Percentiles rank a stretch among this genome's conserved stretches.
Conservation (phyloP, 352 stramenopile species). For the Thalassiosira mediterranea region DNA sequence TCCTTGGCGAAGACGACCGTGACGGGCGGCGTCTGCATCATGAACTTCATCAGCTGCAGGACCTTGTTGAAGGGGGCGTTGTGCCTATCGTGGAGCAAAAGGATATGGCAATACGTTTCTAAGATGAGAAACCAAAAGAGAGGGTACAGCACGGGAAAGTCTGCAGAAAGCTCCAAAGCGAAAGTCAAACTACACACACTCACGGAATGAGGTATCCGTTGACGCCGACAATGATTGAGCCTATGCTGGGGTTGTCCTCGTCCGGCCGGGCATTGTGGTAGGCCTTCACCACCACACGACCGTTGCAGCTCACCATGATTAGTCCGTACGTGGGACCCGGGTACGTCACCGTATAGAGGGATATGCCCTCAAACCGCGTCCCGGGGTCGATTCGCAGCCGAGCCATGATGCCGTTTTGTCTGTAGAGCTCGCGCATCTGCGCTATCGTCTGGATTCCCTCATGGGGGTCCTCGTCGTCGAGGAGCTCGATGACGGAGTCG, state of each 20-base stretch:
- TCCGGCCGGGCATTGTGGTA: not conserved
- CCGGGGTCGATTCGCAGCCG: constrained; percentile 1
- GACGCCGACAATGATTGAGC: constrained; percentile 55
- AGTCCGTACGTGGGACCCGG: constrained; percentile 47
- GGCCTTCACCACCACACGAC: constrained; percentile 41
- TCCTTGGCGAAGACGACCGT: constrained; percentile 1
- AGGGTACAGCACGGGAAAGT: too few relatives aligned
- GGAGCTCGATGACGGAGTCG: constrained; percentile 13
- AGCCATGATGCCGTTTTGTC: constrained; percentile 3
- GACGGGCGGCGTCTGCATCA: not conserved
- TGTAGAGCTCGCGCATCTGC: constrained; percentile 18
- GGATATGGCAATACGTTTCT: too few relatives aligned
- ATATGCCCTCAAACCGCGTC: constrained; percentile 27
- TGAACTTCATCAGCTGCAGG: not conserved
- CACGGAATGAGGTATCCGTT: constrained; percentile 37
- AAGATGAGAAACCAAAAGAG: too few relatives aligned
- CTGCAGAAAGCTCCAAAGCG: too few relatives aligned
- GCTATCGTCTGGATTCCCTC: constrained; percentile 14
- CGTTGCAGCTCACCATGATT: constrained; percentile 31
- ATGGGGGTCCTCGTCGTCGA: constrained; percentile 28
- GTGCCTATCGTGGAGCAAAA: too few relatives aligned
- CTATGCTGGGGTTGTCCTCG: constrained; percentile 33
- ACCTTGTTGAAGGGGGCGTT: constrained; percentile 5
- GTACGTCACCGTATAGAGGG: constrained; percentile 54
- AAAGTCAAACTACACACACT: too few relatives aligned